phyloP scores from a whole-genome alignment of 2,329 filamentous ascomycete genomes.

The Pyrenophora seminiperda region DNA sequence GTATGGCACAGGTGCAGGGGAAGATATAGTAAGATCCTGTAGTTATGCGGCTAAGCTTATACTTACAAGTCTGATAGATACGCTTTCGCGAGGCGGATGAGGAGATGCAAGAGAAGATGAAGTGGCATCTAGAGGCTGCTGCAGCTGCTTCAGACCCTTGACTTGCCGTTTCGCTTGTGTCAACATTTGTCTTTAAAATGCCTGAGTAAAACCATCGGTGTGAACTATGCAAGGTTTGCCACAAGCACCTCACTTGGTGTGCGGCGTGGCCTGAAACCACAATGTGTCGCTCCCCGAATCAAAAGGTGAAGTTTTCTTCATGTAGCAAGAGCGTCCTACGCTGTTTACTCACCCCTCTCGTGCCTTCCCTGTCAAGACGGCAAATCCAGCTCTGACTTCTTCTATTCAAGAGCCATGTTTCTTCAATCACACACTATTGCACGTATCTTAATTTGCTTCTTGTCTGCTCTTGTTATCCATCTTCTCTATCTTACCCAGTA shows the following conservation, averaged over 20 bases:
- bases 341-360: slow-evolving; percentile 5
- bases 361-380: slow-evolving; percentile 2
- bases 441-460: slow-evolving; percentile 1
- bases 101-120: slow-evolving; percentile 42
- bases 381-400: background rate
- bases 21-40: slow-evolving; percentile 68
- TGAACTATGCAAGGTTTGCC: background rate
- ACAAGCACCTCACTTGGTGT: too few relatives aligned
- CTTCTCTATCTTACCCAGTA: background rate
- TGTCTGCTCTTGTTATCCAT: slow-evolving; percentile 13
- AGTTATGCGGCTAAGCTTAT: background rate
- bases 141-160: slow-evolving; percentile 23
- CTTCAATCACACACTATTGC: background rate
- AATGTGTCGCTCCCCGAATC: too few relatives aligned
- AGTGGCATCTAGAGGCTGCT: slow-evolving; percentile 31
- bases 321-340: slow-evolving; percentile 1
- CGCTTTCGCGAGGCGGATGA: slow-evolving; percentile 46
- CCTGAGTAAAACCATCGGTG: background rate
- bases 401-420: background rate
- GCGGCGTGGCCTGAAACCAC: too few relatives aligned
- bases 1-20: slow-evolving; percentile 68
- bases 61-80: slow-evolving; percentile 37
- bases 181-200: background rate
- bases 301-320: background rate
- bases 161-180: background rate